Conservation (phyloP, 176 grass and related monocot species). For the Panicum miliaceum region DNA sequence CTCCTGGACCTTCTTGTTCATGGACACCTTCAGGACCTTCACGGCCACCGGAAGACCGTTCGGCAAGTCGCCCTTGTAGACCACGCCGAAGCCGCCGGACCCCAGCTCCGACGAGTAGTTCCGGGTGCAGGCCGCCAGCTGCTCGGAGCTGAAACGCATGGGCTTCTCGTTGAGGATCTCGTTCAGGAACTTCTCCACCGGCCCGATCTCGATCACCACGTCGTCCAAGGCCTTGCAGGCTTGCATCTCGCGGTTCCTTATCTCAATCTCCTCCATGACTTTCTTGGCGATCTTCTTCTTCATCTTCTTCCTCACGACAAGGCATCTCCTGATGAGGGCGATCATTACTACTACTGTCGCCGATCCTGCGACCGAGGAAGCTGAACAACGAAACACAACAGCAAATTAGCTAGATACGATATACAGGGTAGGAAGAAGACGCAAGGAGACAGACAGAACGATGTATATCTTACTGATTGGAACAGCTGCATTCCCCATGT, state of each 20-base stretch:
- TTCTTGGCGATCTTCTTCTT: constrained; percentile 16
- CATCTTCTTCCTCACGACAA: neutral
- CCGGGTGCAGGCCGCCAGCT: constrained; percentile 49
- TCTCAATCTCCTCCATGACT: neutral
- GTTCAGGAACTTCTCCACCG: constrained; percentile 55
- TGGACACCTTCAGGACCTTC: constrained; percentile 59
- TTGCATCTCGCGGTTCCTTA: neutral
- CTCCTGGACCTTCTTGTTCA: constrained; percentile 60
- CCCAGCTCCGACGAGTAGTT: constrained; percentile 52
- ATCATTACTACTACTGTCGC: neutral
- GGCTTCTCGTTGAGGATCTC: constrained; percentile 69
- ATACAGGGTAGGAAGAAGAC: neutral
- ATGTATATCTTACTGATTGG: constrained; percentile 22
- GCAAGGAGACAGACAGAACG: neutral
- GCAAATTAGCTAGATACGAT: neutral
- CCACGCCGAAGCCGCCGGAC: constrained; percentile 71
- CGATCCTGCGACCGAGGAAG: neutral
- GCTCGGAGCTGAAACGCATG: constrained; percentile 52
- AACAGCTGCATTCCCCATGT: constrained; percentile 23
- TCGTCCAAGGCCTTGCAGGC: neutral
- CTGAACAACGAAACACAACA: constrained; percentile 15
- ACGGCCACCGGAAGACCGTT: constrained; percentile 58
- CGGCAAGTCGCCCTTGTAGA: constrained; percentile 58
- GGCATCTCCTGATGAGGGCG: constrained; percentile 20
- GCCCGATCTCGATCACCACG: constrained; percentile 55